Percentiles rank a stretch among this genome's conserved stretches.
These are phyloP conservation scores for Penicillium aurantiogriseum DNA, from an alignment of 2,329 filamentous ascomycete species.

Conservation along the genomic window DNA sequence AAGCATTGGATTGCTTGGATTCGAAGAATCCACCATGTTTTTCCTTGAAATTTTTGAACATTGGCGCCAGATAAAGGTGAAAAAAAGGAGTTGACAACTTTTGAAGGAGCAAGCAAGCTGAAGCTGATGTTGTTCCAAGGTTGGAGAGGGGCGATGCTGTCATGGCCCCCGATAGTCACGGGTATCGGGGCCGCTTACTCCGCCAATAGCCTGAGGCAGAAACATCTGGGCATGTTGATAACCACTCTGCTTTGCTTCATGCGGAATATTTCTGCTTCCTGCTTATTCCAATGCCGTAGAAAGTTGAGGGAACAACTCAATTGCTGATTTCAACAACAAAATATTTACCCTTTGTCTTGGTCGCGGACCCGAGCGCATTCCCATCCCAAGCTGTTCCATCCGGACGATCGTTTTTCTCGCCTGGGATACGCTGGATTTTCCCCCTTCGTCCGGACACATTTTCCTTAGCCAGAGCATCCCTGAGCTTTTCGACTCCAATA, in stretches of 20 bases:
- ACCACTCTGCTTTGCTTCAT: background rate
- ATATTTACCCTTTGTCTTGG: constrained; percentile 66
- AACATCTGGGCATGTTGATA: background rate
- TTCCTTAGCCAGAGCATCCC: constrained; percentile 41
- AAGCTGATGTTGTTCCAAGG: background rate
- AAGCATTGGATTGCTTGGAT: constrained; percentile 24
- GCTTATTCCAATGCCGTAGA: background rate
- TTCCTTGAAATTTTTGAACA: constrained; percentile 37
- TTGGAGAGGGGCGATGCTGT: constrained; percentile 8
- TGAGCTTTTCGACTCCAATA: constrained; percentile 39
- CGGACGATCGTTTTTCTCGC: constrained; percentile 30
- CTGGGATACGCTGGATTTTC: constrained; percentile 47
- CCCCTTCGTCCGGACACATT: constrained; percentile 41
- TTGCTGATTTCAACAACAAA: constrained; percentile 66
- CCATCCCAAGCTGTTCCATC: constrained; percentile 61
- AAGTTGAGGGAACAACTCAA: background rate
- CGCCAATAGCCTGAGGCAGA: constrained; percentile 3
- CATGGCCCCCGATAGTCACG: constrained; percentile 2
- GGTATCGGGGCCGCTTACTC: constrained; percentile 6
- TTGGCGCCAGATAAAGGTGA: too few species aligned
- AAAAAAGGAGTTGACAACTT: background rate
- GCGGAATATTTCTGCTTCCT: background rate
- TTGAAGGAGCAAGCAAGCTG: background rate
- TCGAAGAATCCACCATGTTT: constrained; percentile 33
- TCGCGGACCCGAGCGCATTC: constrained; percentile 67